Percentiles rank a stretch among this genome's conserved stretches.
phyloP scores from a whole-genome alignment of 2,329 filamentous ascomycete species.

The Conoideocrella luteorostrata region DNA sequence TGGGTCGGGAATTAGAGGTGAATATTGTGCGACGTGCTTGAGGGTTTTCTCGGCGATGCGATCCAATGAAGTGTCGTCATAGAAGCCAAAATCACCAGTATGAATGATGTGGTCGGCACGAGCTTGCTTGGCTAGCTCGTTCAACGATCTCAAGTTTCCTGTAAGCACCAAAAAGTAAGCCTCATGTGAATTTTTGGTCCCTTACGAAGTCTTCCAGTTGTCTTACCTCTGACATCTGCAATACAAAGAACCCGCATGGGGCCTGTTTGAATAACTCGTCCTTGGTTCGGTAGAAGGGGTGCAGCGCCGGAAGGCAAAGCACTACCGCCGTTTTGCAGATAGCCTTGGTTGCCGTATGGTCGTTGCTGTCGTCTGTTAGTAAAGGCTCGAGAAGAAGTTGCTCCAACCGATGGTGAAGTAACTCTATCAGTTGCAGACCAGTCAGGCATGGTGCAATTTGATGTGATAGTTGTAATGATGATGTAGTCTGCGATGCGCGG shows the following conservation, averaged over 20 bases:
- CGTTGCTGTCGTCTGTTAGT: conserved; percentile 29
- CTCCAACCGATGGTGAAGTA: neutral
- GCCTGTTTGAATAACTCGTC: conserved; percentile 58
- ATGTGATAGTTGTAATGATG: neutral
- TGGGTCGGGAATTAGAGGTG: conserved; percentile 78
- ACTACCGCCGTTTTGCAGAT: conserved; percentile 57
- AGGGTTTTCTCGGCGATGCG: conserved; percentile 98
- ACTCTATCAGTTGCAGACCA: neutral
- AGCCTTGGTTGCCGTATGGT: conserved; percentile 46
- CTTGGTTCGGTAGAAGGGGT: conserved; percentile 61
- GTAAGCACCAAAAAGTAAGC: conserved; percentile 6
- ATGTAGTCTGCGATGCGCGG: conserved; percentile 2
- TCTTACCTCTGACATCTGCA: conserved; percentile 62
- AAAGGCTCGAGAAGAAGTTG: conserved; percentile 9
- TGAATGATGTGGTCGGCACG: conserved; percentile 97
- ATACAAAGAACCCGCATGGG: conserved; percentile 63
- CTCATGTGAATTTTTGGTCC: neutral
- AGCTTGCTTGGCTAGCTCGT: conserved; percentile 91
- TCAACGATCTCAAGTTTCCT: conserved; percentile 94
- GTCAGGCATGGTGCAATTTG: conserved; percentile 5
- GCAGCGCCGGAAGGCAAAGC: conserved; percentile 52
- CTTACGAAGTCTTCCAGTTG: neutral
- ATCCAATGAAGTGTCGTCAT: conserved; percentile 91
- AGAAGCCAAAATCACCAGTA: conserved; percentile 98
- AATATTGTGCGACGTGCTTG: conserved; percentile 98